phyloP scores from a whole-genome alignment of 225 moss, liverwort and hornwort genomes.

The Rhytidiadelphus loreus region DNA sequence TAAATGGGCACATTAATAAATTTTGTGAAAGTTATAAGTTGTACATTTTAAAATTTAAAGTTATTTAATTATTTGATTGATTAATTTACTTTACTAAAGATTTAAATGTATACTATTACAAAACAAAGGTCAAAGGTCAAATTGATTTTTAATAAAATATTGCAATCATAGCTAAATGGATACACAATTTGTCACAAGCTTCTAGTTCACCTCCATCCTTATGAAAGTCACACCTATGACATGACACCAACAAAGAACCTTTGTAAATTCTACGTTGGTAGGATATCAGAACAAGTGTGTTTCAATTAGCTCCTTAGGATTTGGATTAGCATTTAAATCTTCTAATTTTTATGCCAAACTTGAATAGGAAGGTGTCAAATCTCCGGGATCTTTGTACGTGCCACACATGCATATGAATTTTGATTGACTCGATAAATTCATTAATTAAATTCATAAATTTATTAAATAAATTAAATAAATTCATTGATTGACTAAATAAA shows the following conservation, averaged over 20 bases:
- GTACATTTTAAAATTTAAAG: rapidly evolving
- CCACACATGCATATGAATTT: too few species aligned
- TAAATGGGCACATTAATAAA: background rate
- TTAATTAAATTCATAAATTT: too few species aligned
- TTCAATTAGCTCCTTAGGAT: background rate
- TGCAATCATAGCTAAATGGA: background rate
- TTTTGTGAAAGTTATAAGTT: background rate
- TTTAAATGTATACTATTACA: background rate
- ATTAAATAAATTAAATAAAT: too few species aligned
- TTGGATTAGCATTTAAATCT: background rate
- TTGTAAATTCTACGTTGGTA: rapidly evolving
- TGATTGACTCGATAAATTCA: too few species aligned
- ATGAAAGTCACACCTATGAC: background rate
- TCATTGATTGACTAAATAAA: too few species aligned
- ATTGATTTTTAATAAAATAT: background rate
- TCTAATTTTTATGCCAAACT: background rate
- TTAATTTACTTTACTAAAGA: background rate
- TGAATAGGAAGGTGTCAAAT: background rate
- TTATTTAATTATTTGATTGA: background rate
- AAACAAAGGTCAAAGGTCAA: background rate
- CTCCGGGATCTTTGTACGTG: too few species aligned
- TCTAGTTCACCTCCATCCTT: background rate
- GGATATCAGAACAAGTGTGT: rapidly evolving
- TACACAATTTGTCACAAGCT: rapidly evolving
- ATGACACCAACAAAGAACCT: background rate